Evolutionary conservation across 225 moss, liverwort and hornwort species (phyloP), one percentile per base, ranked within the genome.

Genomic region (Physcomitrellopsis africana): DNA sequence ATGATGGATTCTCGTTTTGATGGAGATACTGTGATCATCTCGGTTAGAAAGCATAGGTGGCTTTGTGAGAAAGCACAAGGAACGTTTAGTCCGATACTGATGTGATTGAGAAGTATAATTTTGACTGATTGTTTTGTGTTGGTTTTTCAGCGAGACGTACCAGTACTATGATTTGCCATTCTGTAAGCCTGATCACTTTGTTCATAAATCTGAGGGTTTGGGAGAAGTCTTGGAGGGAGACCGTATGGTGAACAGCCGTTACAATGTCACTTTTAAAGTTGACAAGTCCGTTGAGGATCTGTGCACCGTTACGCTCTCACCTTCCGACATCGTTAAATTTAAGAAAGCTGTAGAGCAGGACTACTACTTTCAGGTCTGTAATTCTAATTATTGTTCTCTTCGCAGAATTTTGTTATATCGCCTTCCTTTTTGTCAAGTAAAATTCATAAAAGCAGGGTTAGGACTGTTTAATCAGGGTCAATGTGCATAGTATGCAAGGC

Each of bases 221-320:
- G 96, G 96, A 41, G 96, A 96, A 79, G 96, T 96, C 3, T 77
- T 96, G 61, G 96, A 96, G 81, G 96, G 96, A 55, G 96, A 96
- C 77, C 94, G 96, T 15, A 96, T 96, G 96, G 96, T 92, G 72
- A 94, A 81, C 75, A 92, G 94, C 10, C 83, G 82, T 37, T 96
- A 92, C 84, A 96, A 92, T 78, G 80, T 94, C 37, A 87, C 89
- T 42, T 96, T 94, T 15, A 94, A 82, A 78, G 80, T 63, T 45
- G 88, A 94, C 72, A 96, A 91, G 82, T 73, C 71, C 57, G 54
- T 75, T 15, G 86, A 91, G 80, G 81, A 77, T 70, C 87, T 96
- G 42, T 96, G 96, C 75, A 26, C 80, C 27, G 82, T 86, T 41
- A 77, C 78, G 3, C 85, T 96, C 12, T 70, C 70, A 10, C 75